phyloP scores from a whole-genome alignment of 345 rosid species.

The Euphorbia tirucalli region DNA sequence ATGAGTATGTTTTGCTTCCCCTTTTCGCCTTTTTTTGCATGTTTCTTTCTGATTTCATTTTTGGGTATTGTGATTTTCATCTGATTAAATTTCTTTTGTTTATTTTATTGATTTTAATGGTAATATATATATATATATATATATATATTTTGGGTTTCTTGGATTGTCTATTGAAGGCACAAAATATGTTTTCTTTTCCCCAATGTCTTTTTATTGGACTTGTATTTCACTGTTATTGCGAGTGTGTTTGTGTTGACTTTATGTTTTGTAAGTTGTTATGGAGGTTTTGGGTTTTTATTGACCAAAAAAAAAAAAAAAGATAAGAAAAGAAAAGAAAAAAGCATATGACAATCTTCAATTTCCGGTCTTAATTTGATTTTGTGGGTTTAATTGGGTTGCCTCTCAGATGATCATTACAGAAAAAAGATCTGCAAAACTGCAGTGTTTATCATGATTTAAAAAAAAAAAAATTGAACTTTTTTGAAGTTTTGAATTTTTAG shows the following conservation, averaged over 20 bases:
- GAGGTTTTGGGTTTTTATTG: not conserved
- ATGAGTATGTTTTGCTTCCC: constrained; percentile 49
- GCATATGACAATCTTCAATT: not conserved
- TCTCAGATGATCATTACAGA: too few relatives aligned
- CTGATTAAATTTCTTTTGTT: not conserved
- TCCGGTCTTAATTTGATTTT: not conserved
- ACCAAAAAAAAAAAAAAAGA: too few relatives aligned
- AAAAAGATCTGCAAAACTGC: too few relatives aligned
- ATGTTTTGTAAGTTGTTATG: not conserved
- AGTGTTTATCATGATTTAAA: too few relatives aligned
- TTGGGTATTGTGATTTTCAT: not conserved
- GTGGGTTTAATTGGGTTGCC: not conserved
- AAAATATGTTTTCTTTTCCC: not conserved
- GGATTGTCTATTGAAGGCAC: not conserved
- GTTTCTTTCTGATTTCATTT: not conserved
- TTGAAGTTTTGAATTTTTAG: not conserved
- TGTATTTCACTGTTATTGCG: not conserved
- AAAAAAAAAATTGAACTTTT: not conserved
- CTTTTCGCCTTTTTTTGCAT: not conserved
- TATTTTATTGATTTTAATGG: not conserved
- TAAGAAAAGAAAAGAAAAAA: too few relatives aligned
- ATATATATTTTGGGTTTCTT: not conserved
- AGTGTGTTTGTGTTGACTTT: not conserved
- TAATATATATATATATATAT: too few relatives aligned
- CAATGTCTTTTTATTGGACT: not conserved